Percentiles rank a stretch among this genome's conserved stretches.
These are phyloP conservation scores for Claviceps lovelessii DNA, from an alignment of 2,329 filamentous ascomycete genomes.

Conservation along the genomic window DNA sequence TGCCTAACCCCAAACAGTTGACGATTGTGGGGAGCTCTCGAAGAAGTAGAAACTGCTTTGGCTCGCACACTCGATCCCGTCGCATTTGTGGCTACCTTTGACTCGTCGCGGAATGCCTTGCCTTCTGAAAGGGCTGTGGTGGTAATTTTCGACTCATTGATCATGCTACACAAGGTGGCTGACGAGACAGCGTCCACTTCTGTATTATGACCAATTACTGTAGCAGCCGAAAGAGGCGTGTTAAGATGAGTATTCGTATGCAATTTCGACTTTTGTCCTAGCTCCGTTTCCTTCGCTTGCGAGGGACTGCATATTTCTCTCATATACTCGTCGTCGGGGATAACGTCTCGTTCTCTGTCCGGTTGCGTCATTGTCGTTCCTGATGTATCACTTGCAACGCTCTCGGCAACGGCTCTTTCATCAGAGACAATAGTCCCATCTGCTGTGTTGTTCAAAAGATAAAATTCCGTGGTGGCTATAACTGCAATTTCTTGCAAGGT, in stretches of 20 bases:
- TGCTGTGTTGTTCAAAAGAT: background rate
- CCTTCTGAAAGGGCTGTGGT: background rate
- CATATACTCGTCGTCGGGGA: background rate
- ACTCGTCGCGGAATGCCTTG: background rate
- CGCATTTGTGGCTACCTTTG: conserved; percentile 6
- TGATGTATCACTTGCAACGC: background rate
- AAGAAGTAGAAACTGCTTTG: conserved; percentile 17
- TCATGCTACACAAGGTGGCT: background rate
- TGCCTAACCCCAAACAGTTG: conserved; percentile 26
- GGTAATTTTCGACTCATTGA: background rate
- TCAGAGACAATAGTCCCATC: background rate
- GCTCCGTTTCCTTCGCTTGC: background rate
- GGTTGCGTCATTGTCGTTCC: background rate
- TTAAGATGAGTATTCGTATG: background rate
- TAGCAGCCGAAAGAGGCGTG: background rate
- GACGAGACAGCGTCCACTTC: background rate
- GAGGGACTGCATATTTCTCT: background rate
- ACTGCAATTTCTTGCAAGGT: conserved; percentile 13
- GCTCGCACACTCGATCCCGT: background rate
- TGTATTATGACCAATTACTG: background rate
- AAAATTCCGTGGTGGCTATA: background rate
- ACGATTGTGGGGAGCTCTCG: conserved; percentile 28
- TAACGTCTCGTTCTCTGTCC: background rate
- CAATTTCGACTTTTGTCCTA: background rate
- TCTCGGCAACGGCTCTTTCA: background rate